Conservation (phyloP, 805 yeast genomes). For the Candida chilensis region DNA sequence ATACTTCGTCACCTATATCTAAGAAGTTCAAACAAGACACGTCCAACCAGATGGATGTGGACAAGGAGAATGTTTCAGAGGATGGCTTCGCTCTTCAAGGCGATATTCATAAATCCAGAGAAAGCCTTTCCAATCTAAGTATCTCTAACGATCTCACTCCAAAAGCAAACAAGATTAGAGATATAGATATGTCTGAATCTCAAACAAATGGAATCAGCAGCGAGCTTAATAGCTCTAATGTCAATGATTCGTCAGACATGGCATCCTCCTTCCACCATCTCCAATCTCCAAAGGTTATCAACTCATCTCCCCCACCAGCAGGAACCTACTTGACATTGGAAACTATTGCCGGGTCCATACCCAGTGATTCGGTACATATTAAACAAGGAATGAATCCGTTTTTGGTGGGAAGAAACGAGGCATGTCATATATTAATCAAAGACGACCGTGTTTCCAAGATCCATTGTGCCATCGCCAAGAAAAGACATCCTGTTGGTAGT, state of each 20-base stretch:
- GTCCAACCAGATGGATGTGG: neutral
- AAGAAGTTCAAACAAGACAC: neutral
- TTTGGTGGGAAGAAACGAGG: slow-evolving; percentile 65
- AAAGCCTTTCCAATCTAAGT: neutral
- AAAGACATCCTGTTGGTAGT: slow-evolving; percentile 51
- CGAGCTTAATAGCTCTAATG: too few species aligned
- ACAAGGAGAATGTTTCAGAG: neutral
- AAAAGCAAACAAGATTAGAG: neutral
- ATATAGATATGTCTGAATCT: too few species aligned
- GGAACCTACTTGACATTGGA: slow-evolving; percentile 58
- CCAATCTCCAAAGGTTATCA: too few species aligned
- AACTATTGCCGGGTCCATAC: slow-evolving; percentile 38
- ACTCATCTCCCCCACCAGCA: slow-evolving; percentile 22
- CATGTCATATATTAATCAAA: slow-evolving; percentile 48
- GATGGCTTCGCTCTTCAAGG: too few species aligned
- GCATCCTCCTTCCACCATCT: too few species aligned
- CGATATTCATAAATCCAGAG: neutral
- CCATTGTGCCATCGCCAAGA: slow-evolving; percentile 64
- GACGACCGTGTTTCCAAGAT: slow-evolving; percentile 78
- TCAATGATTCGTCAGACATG: too few species aligned
- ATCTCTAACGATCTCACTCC: neutral
- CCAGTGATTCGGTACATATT: slow-evolving; percentile 41
- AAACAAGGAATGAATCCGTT: slow-evolving; percentile 60
- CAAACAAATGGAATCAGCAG: too few species aligned
- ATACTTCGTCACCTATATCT: neutral